Evolutionary conservation across 1,284 basidiomycete genomes (phyloP).

Genomic region (Ganoderma boninense): DNA sequence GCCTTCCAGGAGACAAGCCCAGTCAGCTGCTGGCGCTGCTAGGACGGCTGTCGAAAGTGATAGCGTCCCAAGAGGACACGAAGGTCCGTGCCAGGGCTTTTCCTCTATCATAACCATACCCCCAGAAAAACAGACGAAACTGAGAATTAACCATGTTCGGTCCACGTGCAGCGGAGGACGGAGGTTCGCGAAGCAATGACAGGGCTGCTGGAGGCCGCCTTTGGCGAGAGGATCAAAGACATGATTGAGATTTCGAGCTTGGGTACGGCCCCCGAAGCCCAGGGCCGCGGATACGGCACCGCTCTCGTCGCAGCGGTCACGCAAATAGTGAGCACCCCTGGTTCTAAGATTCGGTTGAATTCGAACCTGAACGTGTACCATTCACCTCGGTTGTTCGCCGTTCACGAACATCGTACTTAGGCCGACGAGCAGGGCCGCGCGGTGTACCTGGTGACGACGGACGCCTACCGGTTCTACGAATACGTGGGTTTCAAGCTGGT

Average conservation of each 20-base stretch:
- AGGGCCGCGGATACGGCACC: constrained; percentile 20
- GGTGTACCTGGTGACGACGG: constrained; percentile 10
- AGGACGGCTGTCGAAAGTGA: not conserved
- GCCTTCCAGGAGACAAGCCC: not conserved
- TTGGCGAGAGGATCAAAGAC: constrained; percentile 7
- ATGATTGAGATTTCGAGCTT: constrained; percentile 11
- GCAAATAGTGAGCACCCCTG: not conserved
- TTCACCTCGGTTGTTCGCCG: not conserved
- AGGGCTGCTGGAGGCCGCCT: not conserved
- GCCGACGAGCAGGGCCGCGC: constrained; percentile 11
- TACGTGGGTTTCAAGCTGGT: constrained; percentile 12
- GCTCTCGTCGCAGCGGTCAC: constrained; percentile 11
- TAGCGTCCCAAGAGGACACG: not conserved
- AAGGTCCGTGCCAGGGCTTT: not conserved
- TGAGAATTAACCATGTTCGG: not conserved
- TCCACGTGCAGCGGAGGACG: not conserved
- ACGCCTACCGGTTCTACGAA: constrained; percentile 19
- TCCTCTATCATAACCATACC: not conserved
- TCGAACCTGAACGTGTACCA: no score
- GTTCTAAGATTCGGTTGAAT: no score
- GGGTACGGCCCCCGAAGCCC: constrained; percentile 8
- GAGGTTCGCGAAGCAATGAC: not conserved
- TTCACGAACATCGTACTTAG: not conserved
- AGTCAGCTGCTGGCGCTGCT: not conserved
- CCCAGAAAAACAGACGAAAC: no score